Evolutionary conservation across 2,329 filamentous ascomycete species (phyloP), one percentile per base, ranked within the genome.

Genomic region (Coleophoma crateriformis): DNA sequence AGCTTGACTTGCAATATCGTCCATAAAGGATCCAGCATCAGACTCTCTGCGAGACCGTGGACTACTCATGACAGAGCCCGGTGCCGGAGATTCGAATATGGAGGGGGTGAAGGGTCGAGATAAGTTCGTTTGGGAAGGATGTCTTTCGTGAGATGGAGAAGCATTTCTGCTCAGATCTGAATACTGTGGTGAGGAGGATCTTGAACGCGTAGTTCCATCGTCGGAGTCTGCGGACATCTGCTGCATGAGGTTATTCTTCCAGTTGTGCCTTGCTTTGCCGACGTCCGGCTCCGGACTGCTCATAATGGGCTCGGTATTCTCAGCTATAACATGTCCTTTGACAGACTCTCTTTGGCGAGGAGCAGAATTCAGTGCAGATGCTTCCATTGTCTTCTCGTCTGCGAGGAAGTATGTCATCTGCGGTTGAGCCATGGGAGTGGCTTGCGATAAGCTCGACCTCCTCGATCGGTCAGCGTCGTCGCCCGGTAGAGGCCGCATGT

Each of bases 381-480:
- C 64, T 52, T 75, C 71, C 52, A 79, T 64, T 11, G 70, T 65
- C 42, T 72, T 69, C 61, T 79, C 77, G 56, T 77, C 73, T 57
- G 72, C 71, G 45, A 79, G 60, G 54, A 76, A 71, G 54, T 75
- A 79, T 47, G 72, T 76, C 73, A 79, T 78, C 44, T 75, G 72
- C 47, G 69, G 68, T 45, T 55, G 49, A 45, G 61, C 53, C 58
- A 64, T 42, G 64, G 58, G 48, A 58, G 60, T 27, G 63, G 62
- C 56, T 70, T 69, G 15, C 60, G 61, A 52, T 41, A 67, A 67
- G 57, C 71, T 69, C 57, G 61, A 7, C 27, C 27, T 27, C 27
- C 27, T 27, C 27, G 27, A 27, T 27, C 27, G 27, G 27, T 27
- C 27, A 64, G 67, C 65, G 62, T 73, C 70, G 51, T 73, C 71